These are phyloP conservation scores for Vachellia pachyceras DNA, from an alignment of 306 rosid species.

Conservation along the genomic window DNA sequence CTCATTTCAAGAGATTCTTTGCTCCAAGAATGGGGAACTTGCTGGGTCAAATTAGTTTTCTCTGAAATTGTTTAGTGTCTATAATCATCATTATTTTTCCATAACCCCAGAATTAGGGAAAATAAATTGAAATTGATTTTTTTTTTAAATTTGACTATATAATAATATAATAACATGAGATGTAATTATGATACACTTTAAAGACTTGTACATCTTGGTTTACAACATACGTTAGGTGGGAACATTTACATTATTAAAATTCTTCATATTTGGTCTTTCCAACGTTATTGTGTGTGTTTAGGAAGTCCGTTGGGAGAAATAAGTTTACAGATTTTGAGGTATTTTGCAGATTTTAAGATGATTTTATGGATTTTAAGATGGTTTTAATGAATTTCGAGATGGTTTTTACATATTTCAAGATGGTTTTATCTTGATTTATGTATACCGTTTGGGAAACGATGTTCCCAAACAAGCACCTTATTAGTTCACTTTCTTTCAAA, in stretches of 20 bases:
- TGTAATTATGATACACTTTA: constrained; percentile 10
- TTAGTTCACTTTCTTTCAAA: background rate
- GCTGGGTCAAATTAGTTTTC: constrained; percentile 34
- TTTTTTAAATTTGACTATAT: constrained; percentile 4
- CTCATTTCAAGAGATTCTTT: constrained; percentile 35
- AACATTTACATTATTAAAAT: background rate
- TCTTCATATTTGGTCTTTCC: background rate
- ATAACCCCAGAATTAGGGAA: constrained; percentile 22
- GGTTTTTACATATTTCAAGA: too few relatives aligned
- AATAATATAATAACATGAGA: background rate
- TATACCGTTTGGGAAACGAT: too few relatives aligned
- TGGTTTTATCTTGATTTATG: too few relatives aligned
- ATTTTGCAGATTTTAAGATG: too few relatives aligned
- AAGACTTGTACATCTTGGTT: constrained; percentile 25
- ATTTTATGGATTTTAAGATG: too few relatives aligned
- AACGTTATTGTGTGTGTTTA: too few relatives aligned
- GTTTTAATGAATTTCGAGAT: too few relatives aligned
- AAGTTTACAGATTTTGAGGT: too few relatives aligned
- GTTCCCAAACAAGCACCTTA: too few relatives aligned
- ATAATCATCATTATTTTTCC: constrained; percentile 9
- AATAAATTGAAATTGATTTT: constrained; percentile 10
- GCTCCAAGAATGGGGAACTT: constrained; percentile 34
- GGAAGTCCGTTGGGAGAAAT: too few relatives aligned
- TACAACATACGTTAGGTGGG: constrained; percentile 30
- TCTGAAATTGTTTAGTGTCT: constrained; percentile 10